These are phyloP conservation scores for Tuctoria greenei DNA, from an alignment of 176 grass and related monocot genomes.

Conservation along the genomic window DNA sequence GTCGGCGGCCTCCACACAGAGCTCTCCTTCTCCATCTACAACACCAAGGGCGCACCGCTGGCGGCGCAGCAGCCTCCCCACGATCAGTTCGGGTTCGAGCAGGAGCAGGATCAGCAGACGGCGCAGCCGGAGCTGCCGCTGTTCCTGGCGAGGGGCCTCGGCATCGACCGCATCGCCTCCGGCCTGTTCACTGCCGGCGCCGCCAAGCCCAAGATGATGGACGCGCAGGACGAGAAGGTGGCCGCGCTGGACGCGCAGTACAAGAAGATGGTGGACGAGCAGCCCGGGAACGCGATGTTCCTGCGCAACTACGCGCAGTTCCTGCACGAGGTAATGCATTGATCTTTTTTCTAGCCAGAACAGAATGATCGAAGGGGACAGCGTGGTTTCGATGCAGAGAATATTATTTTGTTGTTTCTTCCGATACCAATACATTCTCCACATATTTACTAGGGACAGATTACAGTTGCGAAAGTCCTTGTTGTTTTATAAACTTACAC, in stretches of 20 bases:
- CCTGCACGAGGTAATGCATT: slow-evolving; percentile 60
- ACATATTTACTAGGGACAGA: not conserved
- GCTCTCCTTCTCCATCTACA: slow-evolving; percentile 74
- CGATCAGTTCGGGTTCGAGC: not conserved
- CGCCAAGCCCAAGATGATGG: slow-evolving; percentile 1
- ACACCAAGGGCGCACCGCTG: slow-evolving; percentile 2
- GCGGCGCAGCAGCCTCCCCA: slow-evolving; percentile 14
- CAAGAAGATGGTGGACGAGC: slow-evolving; percentile 81
- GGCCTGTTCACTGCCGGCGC: slow-evolving; percentile 49
- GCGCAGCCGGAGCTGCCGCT: slow-evolving; percentile 52
- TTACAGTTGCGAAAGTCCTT: not conserved
- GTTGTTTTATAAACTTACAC: not conserved
- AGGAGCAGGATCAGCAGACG: not conserved
- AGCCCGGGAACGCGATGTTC: slow-evolving; percentile 68
- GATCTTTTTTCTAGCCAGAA: not conserved
- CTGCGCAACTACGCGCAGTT: slow-evolving; percentile 88
- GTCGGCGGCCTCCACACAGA: slow-evolving; percentile 44
- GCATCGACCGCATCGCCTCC: slow-evolving; percentile 81
- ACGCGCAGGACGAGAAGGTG: slow-evolving; percentile 32
- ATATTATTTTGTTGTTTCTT: not conserved
- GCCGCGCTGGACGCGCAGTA: slow-evolving; percentile 62
- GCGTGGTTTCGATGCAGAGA: too few species aligned
- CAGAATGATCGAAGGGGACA: not conserved
- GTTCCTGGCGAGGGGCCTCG: slow-evolving; percentile 85
- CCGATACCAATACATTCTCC: not conserved